These are phyloP conservation scores for Penicillium sp. DNA, from an alignment of 2,329 filamentous ascomycete species.

Conservation along the genomic window DNA sequence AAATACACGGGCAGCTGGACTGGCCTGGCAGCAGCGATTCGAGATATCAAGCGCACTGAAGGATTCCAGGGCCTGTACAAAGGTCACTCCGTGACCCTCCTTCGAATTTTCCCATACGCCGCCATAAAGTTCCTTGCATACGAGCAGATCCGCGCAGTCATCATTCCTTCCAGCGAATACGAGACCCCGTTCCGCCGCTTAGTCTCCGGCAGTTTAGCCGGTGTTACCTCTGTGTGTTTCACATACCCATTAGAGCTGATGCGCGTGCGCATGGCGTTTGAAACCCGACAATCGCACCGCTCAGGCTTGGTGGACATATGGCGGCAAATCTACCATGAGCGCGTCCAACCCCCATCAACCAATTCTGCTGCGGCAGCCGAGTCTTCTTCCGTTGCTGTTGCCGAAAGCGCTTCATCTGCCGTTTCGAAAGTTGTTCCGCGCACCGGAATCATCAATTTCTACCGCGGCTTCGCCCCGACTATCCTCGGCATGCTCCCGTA, in stretches of 20 bases:
- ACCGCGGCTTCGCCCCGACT: constrained; percentile 88
- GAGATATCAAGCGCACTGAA: constrained; percentile 75
- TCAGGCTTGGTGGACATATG: constrained; percentile 76
- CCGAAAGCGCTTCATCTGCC: constrained; percentile 33
- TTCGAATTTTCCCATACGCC: constrained; percentile 95
- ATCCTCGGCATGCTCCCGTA: constrained; percentile 95
- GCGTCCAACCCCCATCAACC: constrained; percentile 45
- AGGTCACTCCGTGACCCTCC: constrained; percentile 88
- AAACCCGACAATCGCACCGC: constrained; percentile 73
- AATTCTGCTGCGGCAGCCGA: constrained; percentile 15
- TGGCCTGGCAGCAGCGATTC: constrained; percentile 78
- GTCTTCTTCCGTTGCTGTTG: constrained; percentile 44
- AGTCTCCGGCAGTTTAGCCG: constrained; percentile 51
- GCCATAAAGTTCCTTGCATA: constrained; percentile 98
- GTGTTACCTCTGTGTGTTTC: constrained; percentile 89
- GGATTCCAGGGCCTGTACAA: constrained; percentile 79
- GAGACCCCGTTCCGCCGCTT: constrained; percentile 76
- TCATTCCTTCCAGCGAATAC: constrained; percentile 70
- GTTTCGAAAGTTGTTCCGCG: constrained; percentile 59
- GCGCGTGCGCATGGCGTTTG: constrained; percentile 87
- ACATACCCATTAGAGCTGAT: constrained; percentile 95
- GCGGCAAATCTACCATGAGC: constrained; percentile 81
- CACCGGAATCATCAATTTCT: constrained; percentile 83
- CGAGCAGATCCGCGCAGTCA: constrained; percentile 80
- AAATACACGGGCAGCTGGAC: constrained; percentile 91